A percentile compares a stretch with the other conserved stretches of the same genome.
Conservation (phyloP, 2,329 filamentous ascomycete species). For the Colletotrichum scovillei region DNA sequence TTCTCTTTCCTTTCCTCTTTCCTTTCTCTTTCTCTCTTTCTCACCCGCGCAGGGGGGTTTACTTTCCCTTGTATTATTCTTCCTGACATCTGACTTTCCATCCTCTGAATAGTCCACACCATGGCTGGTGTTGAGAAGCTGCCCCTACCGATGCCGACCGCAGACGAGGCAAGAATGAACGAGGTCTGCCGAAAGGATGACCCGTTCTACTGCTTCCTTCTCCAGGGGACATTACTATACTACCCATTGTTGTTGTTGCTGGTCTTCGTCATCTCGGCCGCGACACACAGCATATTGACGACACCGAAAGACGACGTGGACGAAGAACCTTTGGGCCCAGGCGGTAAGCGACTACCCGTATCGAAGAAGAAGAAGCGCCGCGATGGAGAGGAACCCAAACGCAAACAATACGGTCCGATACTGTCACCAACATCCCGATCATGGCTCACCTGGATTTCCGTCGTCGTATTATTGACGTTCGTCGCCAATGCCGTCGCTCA, state of each 20-base stretch:
- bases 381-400: conserved; percentile 45
- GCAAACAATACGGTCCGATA: conserved; percentile 48
- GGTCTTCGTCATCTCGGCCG: conserved; percentile 62
- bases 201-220: conserved; percentile 44
- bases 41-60: conserved; percentile 23
- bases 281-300: conserved; percentile 64
- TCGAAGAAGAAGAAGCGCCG: conserved; percentile 67
- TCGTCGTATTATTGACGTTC: conserved; percentile 79
- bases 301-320: conserved; percentile 60
- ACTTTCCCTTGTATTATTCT: conserved; percentile 28
- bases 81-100: conserved; percentile 32
- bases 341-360: conserved; percentile 85
- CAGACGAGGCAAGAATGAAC: conserved; percentile 1
- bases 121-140: conserved; percentile 49
- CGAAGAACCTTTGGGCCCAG: conserved; percentile 75
- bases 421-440: conserved; percentile 69
- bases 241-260: conserved; percentile 65
- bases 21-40: conserved; percentile 7
- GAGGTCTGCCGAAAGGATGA: conserved; percentile 27
- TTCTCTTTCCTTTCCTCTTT: conserved; percentile 5
- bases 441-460: conserved; percentile 80
- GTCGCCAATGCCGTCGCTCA: conserved; percentile 76
- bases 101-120: conserved; percentile 38
- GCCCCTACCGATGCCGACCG: conserved; percentile 28
- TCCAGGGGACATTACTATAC: conserved; percentile 60